Base-by-base conservation (phyloP, 2,329 filamentous ascomycete species). In the Xylariaceae sp. region DNA sequence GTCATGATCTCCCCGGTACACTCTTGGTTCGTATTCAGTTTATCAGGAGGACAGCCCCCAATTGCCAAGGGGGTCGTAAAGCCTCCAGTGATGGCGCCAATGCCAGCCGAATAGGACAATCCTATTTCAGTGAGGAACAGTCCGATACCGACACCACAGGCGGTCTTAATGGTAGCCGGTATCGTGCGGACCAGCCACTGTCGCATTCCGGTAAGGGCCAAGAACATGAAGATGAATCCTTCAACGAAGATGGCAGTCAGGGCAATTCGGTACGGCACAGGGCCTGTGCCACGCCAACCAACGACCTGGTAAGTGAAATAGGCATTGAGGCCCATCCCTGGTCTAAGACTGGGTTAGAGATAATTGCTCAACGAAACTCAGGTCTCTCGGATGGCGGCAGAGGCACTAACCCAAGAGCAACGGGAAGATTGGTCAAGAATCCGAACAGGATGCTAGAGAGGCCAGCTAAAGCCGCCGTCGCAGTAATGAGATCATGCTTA, bases 391-490 rank as follows among this genome's bases (percentile, higher is more conserved):
- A 6, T 20, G 15, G 11, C n/a, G 3, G 20, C 16, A 6, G 15
- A 16, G 11, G 24, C n/a, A 74, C 78, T 83, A 67, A 89, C 88
- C 84, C 88, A 30, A 91, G 73, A 6, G 85, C 86, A 49, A 91
- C 87, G 0, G 91, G 90, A 46, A 94, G 81, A 62, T 95, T 95
- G 23, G 91, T 91, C 47, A 92, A 78, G 16, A 93, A 79, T 3
- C 91, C 91, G 75, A 95, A 93, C 54, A 81, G 77, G 63, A 95
- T 86, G 20, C 86, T 88, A 1, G 88, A 82, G 53, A 94, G 76
- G 6, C 89, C 90, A 5, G 89, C 79, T 45, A 94, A 83, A 8
- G 89, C 89, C n/a, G 90, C 88, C 0, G 91, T 95, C 3, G 89
- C 88, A 1, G 91, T 95, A 52, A 94, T 85, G 15, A 94, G 75